Conservation (phyloP, 2,329 filamentous ascomycete species). For the Hypoxylon sp. region DNA sequence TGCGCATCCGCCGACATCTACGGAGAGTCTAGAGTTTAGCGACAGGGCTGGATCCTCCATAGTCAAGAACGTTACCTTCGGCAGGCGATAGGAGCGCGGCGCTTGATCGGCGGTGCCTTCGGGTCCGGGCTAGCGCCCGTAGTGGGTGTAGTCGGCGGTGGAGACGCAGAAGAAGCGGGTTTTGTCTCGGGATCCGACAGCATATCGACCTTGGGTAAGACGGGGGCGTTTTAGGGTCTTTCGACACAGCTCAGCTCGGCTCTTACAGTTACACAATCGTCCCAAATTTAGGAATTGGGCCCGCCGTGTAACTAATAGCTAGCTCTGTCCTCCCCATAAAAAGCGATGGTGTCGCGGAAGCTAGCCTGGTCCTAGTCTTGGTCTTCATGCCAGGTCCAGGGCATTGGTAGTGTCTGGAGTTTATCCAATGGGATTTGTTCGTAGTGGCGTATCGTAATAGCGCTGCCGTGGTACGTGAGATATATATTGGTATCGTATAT, state of each 20-base stretch:
- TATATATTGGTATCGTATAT: constrained; percentile 9
- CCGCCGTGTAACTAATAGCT: constrained; percentile 37
- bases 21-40: constrained; percentile 30
- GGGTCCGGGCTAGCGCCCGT: constrained; percentile 26
- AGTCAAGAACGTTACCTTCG: constrained; percentile 60
- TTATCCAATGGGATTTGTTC: constrained; percentile 12
- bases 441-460: not conserved
- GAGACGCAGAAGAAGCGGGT: constrained; percentile 45
- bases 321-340: constrained; percentile 27
- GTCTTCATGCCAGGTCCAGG: constrained; percentile 17
- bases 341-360: constrained; percentile 5
- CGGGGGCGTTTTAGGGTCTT: constrained; percentile 20
- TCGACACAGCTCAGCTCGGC: constrained; percentile 25
- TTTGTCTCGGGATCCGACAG: constrained; percentile 38
- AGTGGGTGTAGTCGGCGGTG: constrained; percentile 47
- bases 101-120: constrained; percentile 58
- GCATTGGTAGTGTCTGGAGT: constrained; percentile 10
- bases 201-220: constrained; percentile 42
- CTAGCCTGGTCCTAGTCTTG: constrained; percentile 24
- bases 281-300: constrained; percentile 27
- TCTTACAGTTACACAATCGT: constrained; percentile 43
- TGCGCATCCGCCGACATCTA: constrained; percentile 70
- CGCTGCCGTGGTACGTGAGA: constrained; percentile 9
- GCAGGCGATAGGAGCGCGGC: constrained; percentile 67
- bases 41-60: constrained; percentile 18